Evolutionary conservation across 306 rosid genomes (phyloP).

Genomic region (Quercus wislizeni): DNA sequence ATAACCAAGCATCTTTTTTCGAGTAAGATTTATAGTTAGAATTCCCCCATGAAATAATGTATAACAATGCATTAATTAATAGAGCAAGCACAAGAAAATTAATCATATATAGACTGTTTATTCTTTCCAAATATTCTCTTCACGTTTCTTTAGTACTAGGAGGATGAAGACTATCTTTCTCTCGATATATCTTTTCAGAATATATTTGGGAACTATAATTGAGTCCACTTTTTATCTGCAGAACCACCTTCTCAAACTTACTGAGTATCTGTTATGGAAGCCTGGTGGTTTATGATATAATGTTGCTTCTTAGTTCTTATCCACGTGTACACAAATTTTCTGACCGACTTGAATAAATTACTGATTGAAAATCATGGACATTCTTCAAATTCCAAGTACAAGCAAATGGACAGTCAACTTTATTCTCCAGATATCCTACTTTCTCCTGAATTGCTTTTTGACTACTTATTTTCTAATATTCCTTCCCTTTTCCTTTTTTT

Average conservation of each 20-base stretch:
- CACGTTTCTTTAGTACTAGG: neutral
- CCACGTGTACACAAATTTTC: too few relatives aligned
- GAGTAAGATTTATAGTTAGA: neutral
- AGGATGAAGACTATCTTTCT: neutral
- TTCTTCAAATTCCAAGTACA: constrained; percentile 34
- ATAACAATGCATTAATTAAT: neutral
- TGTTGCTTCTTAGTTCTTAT: neutral
- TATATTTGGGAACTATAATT: neutral
- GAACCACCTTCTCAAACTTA: neutral
- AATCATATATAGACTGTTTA: neutral
- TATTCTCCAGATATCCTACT: constrained; percentile 47
- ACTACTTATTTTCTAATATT: constrained; percentile 22
- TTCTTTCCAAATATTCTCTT: neutral
- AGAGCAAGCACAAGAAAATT: neutral
- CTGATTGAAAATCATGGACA: constrained; percentile 17
- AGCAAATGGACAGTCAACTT: constrained; percentile 43
- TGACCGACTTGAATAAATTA: neutral
- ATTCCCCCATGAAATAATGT: neutral
- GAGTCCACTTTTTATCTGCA: neutral
- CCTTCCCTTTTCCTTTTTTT: constrained; percentile 15
- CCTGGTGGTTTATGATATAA: neutral
- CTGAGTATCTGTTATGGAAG: neutral
- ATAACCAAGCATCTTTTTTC: neutral
- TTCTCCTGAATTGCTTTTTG: constrained; percentile 31
- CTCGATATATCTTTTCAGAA: neutral